phyloP scores from a whole-genome alignment of 1,284 basidiomycete genomes.

The Puccinia triticina region DNA sequence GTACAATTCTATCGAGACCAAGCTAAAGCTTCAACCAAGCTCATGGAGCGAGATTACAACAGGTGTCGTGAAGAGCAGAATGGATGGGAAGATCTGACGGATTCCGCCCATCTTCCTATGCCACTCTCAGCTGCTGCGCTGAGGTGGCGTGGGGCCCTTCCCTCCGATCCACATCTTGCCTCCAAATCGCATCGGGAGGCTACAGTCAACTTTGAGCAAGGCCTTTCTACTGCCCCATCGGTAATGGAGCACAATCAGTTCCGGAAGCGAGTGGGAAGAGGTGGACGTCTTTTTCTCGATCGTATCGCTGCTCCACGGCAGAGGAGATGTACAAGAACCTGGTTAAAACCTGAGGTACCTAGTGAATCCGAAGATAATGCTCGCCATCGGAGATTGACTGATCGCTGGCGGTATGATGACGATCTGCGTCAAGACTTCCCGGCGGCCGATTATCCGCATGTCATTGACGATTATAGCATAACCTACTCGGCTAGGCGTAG shows the following conservation, averaged over 20 bases:
- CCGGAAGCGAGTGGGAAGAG: constrained; percentile 76
- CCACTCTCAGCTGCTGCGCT: constrained; percentile 63
- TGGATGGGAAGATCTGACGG: constrained; percentile 81
- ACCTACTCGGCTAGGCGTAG: constrained; percentile 30
- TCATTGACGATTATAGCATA: constrained; percentile 48
- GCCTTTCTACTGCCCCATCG: constrained; percentile 54
- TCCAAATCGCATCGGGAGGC: constrained; percentile 56
- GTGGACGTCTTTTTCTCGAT: constrained; percentile 78
- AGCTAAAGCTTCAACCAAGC: constrained; percentile 67
- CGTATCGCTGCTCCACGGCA: constrained; percentile 65
- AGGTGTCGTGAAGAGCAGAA: constrained; percentile 70
- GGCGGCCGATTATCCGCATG: constrained; percentile 25
- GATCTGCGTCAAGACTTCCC: constrained; percentile 54
- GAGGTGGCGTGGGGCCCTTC: constrained; percentile 60
- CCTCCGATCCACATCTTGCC: constrained; percentile 59
- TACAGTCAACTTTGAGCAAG: constrained; percentile 57
- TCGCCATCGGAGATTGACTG: constrained; percentile 63
- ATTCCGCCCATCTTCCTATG: constrained; percentile 74
- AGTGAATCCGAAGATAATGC: constrained; percentile 58
- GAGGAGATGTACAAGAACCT: constrained; percentile 55
- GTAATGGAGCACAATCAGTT: constrained; percentile 61
- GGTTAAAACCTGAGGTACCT: constrained; percentile 54
- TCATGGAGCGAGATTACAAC: constrained; percentile 71
- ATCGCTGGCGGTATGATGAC: constrained; percentile 72
- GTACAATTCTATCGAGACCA: constrained; percentile 66